A percentile compares a stretch with the other conserved stretches of the same genome.
These are phyloP conservation scores for Acacia melanoxylon DNA, from an alignment of 306 rosid genomes.

Conservation along the genomic window DNA sequence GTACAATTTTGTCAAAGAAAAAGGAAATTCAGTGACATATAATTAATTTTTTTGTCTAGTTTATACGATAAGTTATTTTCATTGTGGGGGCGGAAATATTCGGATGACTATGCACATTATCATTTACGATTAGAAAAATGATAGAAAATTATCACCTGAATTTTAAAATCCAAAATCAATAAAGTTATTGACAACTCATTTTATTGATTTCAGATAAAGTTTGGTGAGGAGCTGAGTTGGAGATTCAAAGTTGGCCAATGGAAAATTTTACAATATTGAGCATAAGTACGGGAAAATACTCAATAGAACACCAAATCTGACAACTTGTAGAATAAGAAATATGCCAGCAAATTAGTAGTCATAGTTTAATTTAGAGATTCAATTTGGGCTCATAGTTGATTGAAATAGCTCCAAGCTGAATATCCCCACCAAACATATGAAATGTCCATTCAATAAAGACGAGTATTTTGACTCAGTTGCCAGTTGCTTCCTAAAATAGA, in stretches of 20 bases:
- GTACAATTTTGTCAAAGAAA: background rate
- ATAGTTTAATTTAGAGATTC: background rate
- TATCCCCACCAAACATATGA: background rate
- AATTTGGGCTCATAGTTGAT: background rate
- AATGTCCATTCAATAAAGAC: background rate
- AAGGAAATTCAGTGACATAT: background rate
- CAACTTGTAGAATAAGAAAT: background rate
- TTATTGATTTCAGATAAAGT: background rate
- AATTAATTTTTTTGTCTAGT: background rate
- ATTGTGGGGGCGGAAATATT: background rate
- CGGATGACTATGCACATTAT: background rate
- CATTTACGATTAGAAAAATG: background rate
- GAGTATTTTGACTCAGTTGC: background rate
- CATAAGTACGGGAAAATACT: background rate
- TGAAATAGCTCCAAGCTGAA: background rate
- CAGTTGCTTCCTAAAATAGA: background rate
- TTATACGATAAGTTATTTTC: background rate
- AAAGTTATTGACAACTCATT: too few species aligned
- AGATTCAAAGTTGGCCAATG: background rate
- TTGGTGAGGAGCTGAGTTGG: background rate
- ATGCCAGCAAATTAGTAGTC: background rate
- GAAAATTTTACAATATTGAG: background rate
- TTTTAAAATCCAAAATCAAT: too few species aligned
- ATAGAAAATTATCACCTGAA: too few species aligned
- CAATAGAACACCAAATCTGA: background rate